Conservation (phyloP, 495 filamentous ascomycete genomes). For the Xylaria venustula region DNA sequence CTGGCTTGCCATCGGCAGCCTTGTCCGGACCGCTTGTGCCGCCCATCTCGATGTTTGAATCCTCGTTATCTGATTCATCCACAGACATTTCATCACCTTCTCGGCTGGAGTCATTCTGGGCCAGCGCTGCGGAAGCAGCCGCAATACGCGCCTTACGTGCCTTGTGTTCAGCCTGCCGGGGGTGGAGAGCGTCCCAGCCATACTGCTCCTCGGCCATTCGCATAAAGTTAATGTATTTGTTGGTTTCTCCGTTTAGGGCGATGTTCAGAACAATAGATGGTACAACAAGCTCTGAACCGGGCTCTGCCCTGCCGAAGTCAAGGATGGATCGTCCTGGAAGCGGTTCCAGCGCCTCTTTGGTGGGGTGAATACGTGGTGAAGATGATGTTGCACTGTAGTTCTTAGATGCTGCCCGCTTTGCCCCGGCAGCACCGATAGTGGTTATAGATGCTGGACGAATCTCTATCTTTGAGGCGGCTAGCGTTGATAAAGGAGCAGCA, state of each 20-base stretch:
- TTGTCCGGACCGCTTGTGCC: slow-evolving; percentile 60
- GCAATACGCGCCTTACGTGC: slow-evolving; percentile 76
- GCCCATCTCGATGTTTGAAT: slow-evolving; percentile 76
- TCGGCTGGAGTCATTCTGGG: slow-evolving; percentile 68
- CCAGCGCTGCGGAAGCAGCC: slow-evolving; percentile 77
- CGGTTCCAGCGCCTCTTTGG: slow-evolving; percentile 40
- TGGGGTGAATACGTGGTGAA: slow-evolving; percentile 38
- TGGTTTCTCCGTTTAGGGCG: slow-evolving; percentile 71
- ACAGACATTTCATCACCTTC: slow-evolving; percentile 76
- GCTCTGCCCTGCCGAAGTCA: slow-evolving; percentile 48
- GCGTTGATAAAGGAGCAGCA: slow-evolving; percentile 26
- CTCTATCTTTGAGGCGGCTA: slow-evolving; percentile 32
- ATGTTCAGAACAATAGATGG: slow-evolving; percentile 85
- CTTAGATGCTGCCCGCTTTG: slow-evolving; percentile 36
- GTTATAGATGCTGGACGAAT: slow-evolving; percentile 38
- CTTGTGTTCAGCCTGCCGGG: slow-evolving; percentile 81
- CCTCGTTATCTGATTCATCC: slow-evolving; percentile 63
- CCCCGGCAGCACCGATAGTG: slow-evolving; percentile 36
- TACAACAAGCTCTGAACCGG: slow-evolving; percentile 51
- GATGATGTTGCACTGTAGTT: slow-evolving; percentile 40
- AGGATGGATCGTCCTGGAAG: slow-evolving; percentile 48
- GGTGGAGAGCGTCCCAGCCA: slow-evolving; percentile 90
- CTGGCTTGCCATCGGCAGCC: slow-evolving; percentile 60
- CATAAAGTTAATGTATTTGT: slow-evolving; percentile 93
- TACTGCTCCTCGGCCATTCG: slow-evolving; percentile 90